phyloP scores from a whole-genome alignment of 768 basidiomycete species.

The Udeniomyces megalosporus region DNA sequence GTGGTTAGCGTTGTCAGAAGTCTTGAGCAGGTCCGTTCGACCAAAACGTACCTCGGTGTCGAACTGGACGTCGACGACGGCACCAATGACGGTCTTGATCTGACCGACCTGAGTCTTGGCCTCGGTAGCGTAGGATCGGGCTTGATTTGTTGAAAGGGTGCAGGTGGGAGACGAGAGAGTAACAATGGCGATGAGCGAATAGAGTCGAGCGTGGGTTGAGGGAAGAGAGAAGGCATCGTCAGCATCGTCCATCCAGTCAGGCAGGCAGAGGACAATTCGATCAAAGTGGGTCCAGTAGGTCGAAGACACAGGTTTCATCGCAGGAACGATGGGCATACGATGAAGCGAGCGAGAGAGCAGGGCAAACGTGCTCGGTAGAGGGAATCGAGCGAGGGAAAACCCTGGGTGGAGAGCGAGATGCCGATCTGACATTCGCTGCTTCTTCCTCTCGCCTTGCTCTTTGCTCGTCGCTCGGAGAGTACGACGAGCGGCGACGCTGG shows the following conservation, averaged over 20 bases:
- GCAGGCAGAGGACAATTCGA: too few relatives aligned
- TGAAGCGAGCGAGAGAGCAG: too few relatives aligned
- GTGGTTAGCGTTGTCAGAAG: background rate
- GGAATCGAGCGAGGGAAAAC: background rate
- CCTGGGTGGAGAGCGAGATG: background rate
- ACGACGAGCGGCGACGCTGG: too few relatives aligned
- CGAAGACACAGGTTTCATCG: too few relatives aligned
- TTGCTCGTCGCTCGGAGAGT: too few relatives aligned
- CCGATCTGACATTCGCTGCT: background rate
- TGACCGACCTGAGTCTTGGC: slow-evolving; percentile 53
- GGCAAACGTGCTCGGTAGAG: too few relatives aligned
- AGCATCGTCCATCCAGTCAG: background rate
- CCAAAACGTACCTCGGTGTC: background rate
- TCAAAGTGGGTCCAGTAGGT: too few relatives aligned
- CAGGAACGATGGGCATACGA: too few relatives aligned
- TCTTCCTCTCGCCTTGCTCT: too few relatives aligned
- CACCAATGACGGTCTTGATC: slow-evolving; percentile 99
- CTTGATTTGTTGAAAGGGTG: background rate
- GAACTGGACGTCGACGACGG: slow-evolving; percentile 79
- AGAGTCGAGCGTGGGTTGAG: background rate
- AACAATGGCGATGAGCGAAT: background rate
- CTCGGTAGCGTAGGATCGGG: slow-evolving; percentile 83
- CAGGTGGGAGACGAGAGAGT: background rate
- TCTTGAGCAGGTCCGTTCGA: background rate
- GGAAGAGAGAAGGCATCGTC: background rate